Conservation (phyloP, 441 rosid genomes). For the Dalechampia spathulata region DNA sequence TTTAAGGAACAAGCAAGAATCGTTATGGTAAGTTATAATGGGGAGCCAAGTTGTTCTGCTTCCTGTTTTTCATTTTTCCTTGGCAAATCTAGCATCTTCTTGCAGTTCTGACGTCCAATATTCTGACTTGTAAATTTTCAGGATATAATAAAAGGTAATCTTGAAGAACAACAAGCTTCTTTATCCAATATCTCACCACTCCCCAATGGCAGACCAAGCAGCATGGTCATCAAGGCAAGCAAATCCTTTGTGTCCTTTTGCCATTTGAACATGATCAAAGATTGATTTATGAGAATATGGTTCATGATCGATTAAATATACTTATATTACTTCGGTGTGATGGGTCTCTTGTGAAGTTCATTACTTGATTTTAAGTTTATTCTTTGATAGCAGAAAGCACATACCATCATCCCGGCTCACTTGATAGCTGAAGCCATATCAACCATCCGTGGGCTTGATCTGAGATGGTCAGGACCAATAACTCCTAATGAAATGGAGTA, state of each 20-base stretch:
- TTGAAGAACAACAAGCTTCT: constrained; percentile 25
- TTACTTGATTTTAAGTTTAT: neutral
- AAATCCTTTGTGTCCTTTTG: neutral
- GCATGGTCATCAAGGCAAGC: constrained; percentile 59
- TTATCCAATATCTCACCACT: constrained; percentile 19
- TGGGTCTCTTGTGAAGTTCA: neutral
- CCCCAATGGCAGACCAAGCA: constrained; percentile 41
- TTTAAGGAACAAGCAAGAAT: neutral
- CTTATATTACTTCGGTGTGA: neutral
- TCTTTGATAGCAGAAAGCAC: constrained; percentile 32
- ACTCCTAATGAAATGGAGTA: constrained; percentile 57
- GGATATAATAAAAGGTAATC: constrained; percentile 24
- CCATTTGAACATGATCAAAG: no score
- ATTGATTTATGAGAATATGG: no score
- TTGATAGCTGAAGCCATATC: constrained; percentile 62
- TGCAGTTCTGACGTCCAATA: neutral
- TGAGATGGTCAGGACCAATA: constrained; percentile 67
- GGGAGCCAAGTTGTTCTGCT: constrained; percentile 25
- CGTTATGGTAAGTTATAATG: constrained; percentile 21
- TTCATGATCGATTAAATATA: no score
- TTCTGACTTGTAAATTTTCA: neutral
- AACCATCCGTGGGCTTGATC: constrained; percentile 47
- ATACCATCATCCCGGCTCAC: constrained; percentile 49
- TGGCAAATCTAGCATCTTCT: no score
- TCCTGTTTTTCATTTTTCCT: neutral